Evolutionary conservation across 108 stramenopile genomes (phyloP).

Genomic region (Mayamaea pseudoterrestris): DNA sequence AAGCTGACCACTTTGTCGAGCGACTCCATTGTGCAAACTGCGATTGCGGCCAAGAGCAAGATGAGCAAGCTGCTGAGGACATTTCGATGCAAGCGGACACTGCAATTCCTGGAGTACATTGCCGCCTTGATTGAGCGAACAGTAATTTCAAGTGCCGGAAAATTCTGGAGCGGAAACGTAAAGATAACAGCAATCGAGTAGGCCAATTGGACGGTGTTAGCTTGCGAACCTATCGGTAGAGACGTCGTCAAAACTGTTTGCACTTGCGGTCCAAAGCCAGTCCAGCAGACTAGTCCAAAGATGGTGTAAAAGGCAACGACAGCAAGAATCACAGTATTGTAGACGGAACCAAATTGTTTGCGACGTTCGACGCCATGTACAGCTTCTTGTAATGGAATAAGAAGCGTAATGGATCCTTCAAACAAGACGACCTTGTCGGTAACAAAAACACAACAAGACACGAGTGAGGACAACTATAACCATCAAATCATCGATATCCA

Average conservation of each 20-base stretch:
- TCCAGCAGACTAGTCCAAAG: conserved; percentile 48
- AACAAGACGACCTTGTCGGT: conserved; percentile 19
- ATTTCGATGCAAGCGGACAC: conserved; percentile 16
- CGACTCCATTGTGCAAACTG: conserved; percentile 29
- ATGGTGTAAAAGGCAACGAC: conserved; percentile 55
- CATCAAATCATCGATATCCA: neutral
- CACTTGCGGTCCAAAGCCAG: conserved; percentile 45
- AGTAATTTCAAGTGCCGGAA: conserved; percentile 58
- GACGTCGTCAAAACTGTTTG: conserved; percentile 52
- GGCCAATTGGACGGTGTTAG: conserved; percentile 51
- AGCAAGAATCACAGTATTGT: conserved; percentile 30
- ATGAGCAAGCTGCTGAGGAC: conserved; percentile 29
- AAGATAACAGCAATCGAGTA: conserved; percentile 59
- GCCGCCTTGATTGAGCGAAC: conserved; percentile 18
- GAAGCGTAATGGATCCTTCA: conserved; percentile 56
- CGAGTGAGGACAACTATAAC: too few species aligned
- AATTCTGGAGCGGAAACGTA: conserved; percentile 67
- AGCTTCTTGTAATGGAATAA: conserved; percentile 64
- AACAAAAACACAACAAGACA: neutral
- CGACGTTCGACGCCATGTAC: conserved; percentile 29
- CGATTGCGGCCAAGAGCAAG: conserved; percentile 30
- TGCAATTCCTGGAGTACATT: conserved; percentile 4
- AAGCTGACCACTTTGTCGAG: conserved; percentile 56
- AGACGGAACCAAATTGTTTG: conserved; percentile 37
- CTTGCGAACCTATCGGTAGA: conserved; percentile 28